Evolutionary conservation across 441 rosid genomes (phyloP).

Genomic region (Raphanus hybrid): DNA sequence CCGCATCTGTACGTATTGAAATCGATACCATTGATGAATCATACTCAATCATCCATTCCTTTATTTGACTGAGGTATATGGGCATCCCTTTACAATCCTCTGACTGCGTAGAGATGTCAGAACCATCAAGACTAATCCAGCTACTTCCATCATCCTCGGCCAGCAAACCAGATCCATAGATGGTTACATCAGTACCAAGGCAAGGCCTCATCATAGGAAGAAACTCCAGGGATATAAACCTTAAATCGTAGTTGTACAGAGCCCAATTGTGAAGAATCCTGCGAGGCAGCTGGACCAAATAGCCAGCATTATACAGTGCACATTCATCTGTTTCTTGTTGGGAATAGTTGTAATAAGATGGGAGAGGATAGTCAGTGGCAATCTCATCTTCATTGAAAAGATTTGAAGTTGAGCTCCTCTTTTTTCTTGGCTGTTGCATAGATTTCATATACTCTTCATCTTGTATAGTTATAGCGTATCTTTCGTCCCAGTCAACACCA

Average conservation of each 20-base stretch:
- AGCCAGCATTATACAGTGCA: constrained; percentile 48
- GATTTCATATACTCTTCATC: constrained; percentile 73
- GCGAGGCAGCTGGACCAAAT: constrained; percentile 48
- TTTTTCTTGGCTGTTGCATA: constrained; percentile 52
- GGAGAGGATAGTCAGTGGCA: constrained; percentile 88
- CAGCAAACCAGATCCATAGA: constrained; percentile 80
- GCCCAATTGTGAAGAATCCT: constrained; percentile 84
- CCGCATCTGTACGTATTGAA: constrained; percentile 77
- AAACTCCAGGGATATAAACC: constrained; percentile 82
- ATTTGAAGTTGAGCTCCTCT: constrained; percentile 47
- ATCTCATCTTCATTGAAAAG: constrained; percentile 76
- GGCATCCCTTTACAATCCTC: constrained; percentile 56
- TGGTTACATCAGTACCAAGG: constrained; percentile 71
- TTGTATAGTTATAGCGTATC: constrained; percentile 61
- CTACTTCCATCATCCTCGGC: constrained; percentile 63
- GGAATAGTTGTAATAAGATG: constrained; percentile 67
- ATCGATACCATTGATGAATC: constrained; percentile 59
- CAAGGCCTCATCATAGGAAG: constrained; percentile 75
- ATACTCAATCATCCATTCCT: constrained; percentile 88
- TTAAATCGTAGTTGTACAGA: constrained; percentile 71
- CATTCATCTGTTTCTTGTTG: constrained; percentile 73
- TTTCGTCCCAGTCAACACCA: constrained; percentile 52
- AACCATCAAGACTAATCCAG: constrained; percentile 57
- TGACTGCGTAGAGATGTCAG: constrained; percentile 44
- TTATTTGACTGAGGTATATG: constrained; percentile 68